Base-by-base conservation (phyloP, 1,139 yeast species). In the Yamadazyma atlantica region DNA sequence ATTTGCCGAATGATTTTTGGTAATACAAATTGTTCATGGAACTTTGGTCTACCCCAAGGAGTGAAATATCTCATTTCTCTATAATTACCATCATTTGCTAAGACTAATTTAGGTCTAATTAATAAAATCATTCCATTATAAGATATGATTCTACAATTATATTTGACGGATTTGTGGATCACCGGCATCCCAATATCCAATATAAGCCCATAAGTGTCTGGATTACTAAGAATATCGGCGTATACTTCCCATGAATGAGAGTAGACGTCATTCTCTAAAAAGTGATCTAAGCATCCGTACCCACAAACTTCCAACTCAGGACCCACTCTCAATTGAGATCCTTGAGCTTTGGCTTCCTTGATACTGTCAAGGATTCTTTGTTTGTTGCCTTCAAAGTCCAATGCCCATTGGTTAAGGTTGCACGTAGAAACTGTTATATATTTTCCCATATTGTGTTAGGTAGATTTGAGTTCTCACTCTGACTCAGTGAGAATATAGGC, bases 1-100 rank as follows among this genome's bases (percentile, higher is more conserved):
- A 83, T 60, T 41, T 66, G 67, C 44, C 77, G 78, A 40, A 90
- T 79, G 48, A 65, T 56, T 38, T 81, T 72, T 2, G 98, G 98
- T 44, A 94, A 70, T 28, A 75, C 68, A 52, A 73, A 84, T 30
- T 74, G 72, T 59, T 92, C 97, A 35, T 80, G 82, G 48, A 80
- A 75, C 50, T 82, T 80, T 8, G 90, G 80, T 39, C 85, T 75
- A 52, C 79, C 73, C 98, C 98, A 92, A 11, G 97, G 96, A 0
- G 96, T 87, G 59, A 92, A 92, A 60, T 82, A 89, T 50, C 99
- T 75, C 97, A 92, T 90, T 61, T 92, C 99, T 37, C 98, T 76
- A 64, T 94, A 92, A 57, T 92, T 92, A 1, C 99, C 99, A 64
- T 92, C 98, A 58, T 92, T 94, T 15, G 97, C 97, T 38, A 94